Conservation (phyloP, 257 asterid species). For the Solanum pennellii region DNA sequence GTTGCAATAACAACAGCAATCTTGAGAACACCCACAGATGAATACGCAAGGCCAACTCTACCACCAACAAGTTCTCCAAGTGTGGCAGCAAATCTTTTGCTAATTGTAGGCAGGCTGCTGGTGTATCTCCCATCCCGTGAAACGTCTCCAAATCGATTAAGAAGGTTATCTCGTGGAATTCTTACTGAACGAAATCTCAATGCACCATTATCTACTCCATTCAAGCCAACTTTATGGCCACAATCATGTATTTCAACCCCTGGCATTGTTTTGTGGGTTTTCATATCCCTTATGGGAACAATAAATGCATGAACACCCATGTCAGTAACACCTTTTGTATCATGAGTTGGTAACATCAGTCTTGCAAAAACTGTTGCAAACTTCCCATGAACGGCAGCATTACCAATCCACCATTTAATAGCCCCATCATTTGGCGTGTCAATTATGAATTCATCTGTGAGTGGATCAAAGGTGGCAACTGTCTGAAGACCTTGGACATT, state of each 20-base stretch:
- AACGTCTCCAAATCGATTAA: slow-evolving; percentile 90
- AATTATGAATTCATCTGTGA: slow-evolving; percentile 68
- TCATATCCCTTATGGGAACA: slow-evolving; percentile 80
- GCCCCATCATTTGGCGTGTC: slow-evolving; percentile 97
- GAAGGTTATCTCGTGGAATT: slow-evolving; percentile 89
- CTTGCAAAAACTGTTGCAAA: slow-evolving; percentile 95
- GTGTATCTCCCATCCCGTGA: slow-evolving; percentile 80
- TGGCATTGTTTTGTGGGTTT: slow-evolving; percentile 53
- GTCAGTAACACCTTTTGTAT: slow-evolving; percentile 58
- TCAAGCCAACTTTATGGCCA: slow-evolving; percentile 90
- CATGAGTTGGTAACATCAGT: slow-evolving; percentile 73
- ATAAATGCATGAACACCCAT: slow-evolving; percentile 99
- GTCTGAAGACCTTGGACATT: slow-evolving; percentile 97
- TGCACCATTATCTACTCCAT: slow-evolving; percentile 97
- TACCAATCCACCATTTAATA: slow-evolving; percentile 99
- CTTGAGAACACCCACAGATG: slow-evolving; percentile 85
- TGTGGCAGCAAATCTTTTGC: slow-evolving; percentile 90
- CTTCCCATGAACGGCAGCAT: slow-evolving; percentile 98
- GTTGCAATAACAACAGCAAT: slow-evolving; percentile 70
- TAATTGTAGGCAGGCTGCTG: slow-evolving; percentile 72
- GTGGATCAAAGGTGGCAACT: slow-evolving; percentile 70
- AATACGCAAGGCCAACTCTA: slow-evolving; percentile 90
- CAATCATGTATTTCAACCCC: slow-evolving; percentile 92
- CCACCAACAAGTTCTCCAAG: slow-evolving; percentile 98
- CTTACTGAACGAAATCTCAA: slow-evolving; percentile 69